phyloP scores from a whole-genome alignment of 768 basidiomycete species.

The Tulasnella calospora region DNA sequence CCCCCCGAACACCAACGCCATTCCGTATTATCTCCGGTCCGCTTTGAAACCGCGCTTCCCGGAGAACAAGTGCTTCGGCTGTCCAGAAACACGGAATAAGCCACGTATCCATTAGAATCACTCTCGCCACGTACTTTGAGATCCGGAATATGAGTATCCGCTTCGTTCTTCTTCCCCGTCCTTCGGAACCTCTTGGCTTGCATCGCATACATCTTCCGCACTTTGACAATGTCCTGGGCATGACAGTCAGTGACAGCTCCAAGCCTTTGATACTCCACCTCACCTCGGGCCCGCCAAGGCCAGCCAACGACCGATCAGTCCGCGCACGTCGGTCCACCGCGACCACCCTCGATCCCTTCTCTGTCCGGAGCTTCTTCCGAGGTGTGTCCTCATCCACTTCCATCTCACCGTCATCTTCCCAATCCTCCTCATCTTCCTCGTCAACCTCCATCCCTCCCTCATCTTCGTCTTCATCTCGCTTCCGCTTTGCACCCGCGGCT shows the following conservation, averaged over 20 bases:
- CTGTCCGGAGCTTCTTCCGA: slow-evolving; percentile 41
- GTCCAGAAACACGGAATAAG: slow-evolving; percentile 22
- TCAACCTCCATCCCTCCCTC: slow-evolving; percentile 59
- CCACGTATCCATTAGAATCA: slow-evolving; percentile 17
- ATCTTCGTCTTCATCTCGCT: slow-evolving; percentile 54
- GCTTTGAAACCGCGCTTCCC: slow-evolving; percentile 58
- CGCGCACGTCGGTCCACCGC: slow-evolving; percentile 52
- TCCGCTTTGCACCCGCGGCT: slow-evolving; percentile 57
- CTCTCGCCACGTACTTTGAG: slow-evolving; percentile 64
- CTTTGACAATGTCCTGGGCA: slow-evolving; percentile 23
- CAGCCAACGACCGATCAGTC: slow-evolving; percentile 69
- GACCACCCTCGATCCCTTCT: slow-evolving; percentile 43
- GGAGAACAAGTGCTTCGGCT: slow-evolving; percentile 84
- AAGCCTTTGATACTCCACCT: slow-evolving; percentile 32
- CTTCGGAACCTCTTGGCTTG: slow-evolving; percentile 79
- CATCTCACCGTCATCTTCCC: slow-evolving; percentile 43
- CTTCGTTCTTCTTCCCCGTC: slow-evolving; percentile 85
- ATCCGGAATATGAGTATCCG: slow-evolving; percentile 70
- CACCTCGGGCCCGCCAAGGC: slow-evolving; percentile 71
- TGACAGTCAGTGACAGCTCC: no score
- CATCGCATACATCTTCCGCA: slow-evolving; percentile 72
- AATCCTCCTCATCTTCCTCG: slow-evolving; percentile 37
- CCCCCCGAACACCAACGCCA: background rate
- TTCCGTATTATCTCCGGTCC: slow-evolving; percentile 13
- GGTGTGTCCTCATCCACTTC: slow-evolving; percentile 35